Percentiles rank a stretch among this genome's conserved stretches.
These are phyloP conservation scores for Trichoderma sp. DNA, from an alignment of 2,329 filamentous ascomycete genomes.

Conservation along the genomic window DNA sequence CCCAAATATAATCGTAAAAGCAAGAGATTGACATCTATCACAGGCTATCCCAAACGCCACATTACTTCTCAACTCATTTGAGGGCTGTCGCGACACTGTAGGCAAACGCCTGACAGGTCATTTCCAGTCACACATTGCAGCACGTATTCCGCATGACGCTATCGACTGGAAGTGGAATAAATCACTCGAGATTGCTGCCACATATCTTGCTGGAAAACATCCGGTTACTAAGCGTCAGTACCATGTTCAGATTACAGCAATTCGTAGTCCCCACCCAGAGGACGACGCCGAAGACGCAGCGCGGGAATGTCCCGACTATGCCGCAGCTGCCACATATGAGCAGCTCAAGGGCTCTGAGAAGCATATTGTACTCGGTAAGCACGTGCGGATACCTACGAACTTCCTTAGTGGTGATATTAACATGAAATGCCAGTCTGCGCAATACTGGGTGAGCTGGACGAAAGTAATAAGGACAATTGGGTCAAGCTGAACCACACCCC, in stretches of 20 bases:
- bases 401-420: not conserved
- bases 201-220: not conserved
- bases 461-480: not conserved
- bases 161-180: not conserved
- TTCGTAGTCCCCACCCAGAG: not conserved
- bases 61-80: not conserved
- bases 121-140: not conserved
- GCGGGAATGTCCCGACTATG: not conserved
- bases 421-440: not conserved
- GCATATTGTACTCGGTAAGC: not conserved
- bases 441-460: not conserved
- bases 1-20: not conserved
- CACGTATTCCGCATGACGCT: not conserved
- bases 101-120: not conserved
- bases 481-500: not conserved
- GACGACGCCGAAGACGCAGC: not conserved
- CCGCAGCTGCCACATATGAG: not conserved
- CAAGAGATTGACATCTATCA: not conserved
- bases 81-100: not conserved
- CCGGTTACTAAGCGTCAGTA: not conserved
- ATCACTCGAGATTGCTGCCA: not conserved
- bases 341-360: not conserved
- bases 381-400: not conserved
- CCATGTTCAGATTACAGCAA: not conserved
- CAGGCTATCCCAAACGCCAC: not conserved